Percentiles rank a stretch among this genome's conserved stretches.
Evolutionary conservation across 164 flowering plant species (phyloP).

Genomic region (Aristolochia fimbriata): DNA sequence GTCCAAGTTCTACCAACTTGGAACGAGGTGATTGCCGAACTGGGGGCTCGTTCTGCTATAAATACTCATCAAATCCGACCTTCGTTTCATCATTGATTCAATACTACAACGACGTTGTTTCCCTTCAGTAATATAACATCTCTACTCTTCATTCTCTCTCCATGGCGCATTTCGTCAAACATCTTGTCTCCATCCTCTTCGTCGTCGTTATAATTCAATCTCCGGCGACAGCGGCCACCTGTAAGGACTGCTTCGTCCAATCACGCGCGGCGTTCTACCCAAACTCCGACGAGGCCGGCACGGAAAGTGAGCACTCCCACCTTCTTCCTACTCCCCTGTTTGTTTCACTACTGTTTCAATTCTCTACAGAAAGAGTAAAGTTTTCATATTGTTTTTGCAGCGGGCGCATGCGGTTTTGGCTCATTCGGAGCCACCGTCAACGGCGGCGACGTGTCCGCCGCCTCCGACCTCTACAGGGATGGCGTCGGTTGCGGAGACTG

Average conservation of each 20-base stretch:
- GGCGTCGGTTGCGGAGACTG: conserved; percentile 93
- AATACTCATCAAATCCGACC: conserved; percentile 7
- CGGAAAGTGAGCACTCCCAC: conserved; percentile 34
- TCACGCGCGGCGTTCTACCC: conserved; percentile 74
- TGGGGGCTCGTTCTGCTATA: not conserved
- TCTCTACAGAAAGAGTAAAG: not conserved
- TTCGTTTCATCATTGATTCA: conserved; percentile 1
- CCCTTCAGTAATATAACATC: too few species aligned
- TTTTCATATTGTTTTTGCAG: conserved; percentile 22
- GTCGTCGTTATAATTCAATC: conserved; percentile 21
- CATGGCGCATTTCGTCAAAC: conserved; percentile 31
- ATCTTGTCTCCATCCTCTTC: conserved; percentile 13
- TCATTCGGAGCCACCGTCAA: conserved; percentile 73
- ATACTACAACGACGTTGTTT: not conserved
- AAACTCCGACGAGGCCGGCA: conserved; percentile 55
- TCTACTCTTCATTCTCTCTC: not conserved
- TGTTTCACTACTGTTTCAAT: too few species aligned
- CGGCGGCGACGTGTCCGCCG: conserved; percentile 81
- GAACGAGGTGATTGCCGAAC: not conserved
- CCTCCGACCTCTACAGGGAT: conserved; percentile 57
- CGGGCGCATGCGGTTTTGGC: conserved; percentile 70
- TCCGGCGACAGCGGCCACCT: conserved; percentile 33
- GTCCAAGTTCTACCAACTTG: conserved; percentile 4
- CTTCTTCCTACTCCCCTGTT: too few species aligned
- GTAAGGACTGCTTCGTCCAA: conserved; percentile 40